A percentile compares a stretch with the other conserved stretches of the same genome.
phyloP scores from a whole-genome alignment of 177 flowering plant species.

The Tripterygium wilfordii region DNA sequence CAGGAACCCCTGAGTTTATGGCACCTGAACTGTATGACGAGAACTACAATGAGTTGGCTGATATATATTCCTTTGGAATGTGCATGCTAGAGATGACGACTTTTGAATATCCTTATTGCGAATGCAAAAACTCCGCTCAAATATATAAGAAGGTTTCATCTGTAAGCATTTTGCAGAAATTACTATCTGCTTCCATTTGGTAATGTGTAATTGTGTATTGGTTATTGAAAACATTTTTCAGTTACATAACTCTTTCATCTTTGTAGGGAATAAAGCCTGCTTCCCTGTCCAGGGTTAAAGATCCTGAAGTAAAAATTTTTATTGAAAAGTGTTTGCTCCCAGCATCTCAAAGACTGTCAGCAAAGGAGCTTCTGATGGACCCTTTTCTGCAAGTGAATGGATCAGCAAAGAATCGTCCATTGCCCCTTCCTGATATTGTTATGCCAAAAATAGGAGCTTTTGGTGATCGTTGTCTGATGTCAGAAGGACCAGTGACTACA shows the following conservation, averaged over 20 bases:
- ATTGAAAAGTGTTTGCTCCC: conserved; percentile 19
- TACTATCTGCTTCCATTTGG: neutral
- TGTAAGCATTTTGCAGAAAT: conserved; percentile 1
- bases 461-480: conserved; percentile 14
- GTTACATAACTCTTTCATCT: neutral
- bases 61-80: conserved; percentile 21
- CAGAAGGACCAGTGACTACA: conserved; percentile 12
- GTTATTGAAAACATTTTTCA: neutral
- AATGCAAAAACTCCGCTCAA: conserved; percentile 20
- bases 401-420: conserved; percentile 2
- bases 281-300: conserved; percentile 10
- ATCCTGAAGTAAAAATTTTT: conserved; percentile 12
- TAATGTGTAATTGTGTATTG: neutral
- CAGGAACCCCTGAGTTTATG: conserved; percentile 21
- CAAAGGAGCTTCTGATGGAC: conserved; percentile 16
- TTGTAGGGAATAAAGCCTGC: conserved; percentile 18
- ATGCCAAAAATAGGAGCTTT: conserved; percentile 13
- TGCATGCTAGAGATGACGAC: conserved; percentile 24
- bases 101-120: conserved; percentile 18
- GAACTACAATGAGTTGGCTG: conserved; percentile 19
- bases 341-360: conserved; percentile 9
- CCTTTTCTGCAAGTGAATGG: conserved; percentile 17
- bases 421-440: conserved; percentile 10
- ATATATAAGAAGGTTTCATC: conserved; percentile 21
- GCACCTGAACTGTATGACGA: conserved; percentile 22